Base-by-base conservation (phyloP, 495 filamentous ascomycete species). In the Lophium mytilinum region DNA sequence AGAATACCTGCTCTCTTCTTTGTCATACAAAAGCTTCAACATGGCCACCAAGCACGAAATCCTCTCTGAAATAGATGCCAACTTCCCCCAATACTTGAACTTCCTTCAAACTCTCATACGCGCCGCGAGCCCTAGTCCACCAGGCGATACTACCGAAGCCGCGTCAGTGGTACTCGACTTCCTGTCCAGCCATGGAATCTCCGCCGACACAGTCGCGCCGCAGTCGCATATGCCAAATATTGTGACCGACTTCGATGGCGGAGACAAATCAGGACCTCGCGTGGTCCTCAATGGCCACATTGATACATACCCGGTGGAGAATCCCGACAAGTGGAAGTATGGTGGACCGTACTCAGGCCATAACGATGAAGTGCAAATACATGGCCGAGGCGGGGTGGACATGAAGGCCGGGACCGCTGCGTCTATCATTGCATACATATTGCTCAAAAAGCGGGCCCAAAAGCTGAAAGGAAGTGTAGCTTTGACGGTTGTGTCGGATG, bases 361-460 rank as follows among this genome's bases (percentile, higher is more conserved):
- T 34, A 58, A 61, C 35, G 54, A 60, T 15, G 40, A 45, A n/a
- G 37, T 36, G 9, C 60, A 41, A 14, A 49, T 64, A 24, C 56
- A 64, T 41, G 61, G 61, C 4, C 51, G 61, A 0, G 61, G 57
- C 37, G 57, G 21, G 2, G 61, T 64, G 2, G 61, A 64, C 43
- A 60, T 64, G 61, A 64, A 64, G 50, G 61, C 56, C 21, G 61
- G 61, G 10, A 64, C 56, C 9, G 56, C 56, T 9, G 61, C 61
- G 12, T 56, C 52, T 15, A 52, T 60, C 34, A 56, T 64, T 37
- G 61, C 56, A 9, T 64, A 46, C 42, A 56, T 46, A 8, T 51
- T 56, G 35, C 37, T 53, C 35, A 18, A 54, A 36, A 53, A 64
- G 40, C 19, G 57, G 12, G 45, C 42, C 33, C 39, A 14, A 19